Conservation (phyloP, 441 rosid genomes). For the Raphanus hybrid region DNA sequence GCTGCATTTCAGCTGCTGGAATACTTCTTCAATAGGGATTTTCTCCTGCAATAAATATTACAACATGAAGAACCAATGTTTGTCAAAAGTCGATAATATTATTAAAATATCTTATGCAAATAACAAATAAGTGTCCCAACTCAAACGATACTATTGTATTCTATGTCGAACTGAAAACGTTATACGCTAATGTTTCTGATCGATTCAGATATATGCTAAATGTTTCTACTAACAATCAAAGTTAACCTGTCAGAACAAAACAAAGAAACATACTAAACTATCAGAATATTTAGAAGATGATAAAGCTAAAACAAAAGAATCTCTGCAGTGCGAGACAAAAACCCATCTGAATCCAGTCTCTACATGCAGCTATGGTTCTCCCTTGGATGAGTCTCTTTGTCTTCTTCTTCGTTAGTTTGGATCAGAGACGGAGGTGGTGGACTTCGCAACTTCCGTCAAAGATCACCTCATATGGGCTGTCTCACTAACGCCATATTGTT, state of each 20-base stretch:
- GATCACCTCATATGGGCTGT: too few relatives aligned
- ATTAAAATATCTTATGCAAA: neutral
- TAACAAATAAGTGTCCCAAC: neutral
- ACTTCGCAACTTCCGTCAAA: too few relatives aligned
- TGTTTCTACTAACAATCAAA: neutral
- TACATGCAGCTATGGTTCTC: too few relatives aligned
- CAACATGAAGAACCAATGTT: neutral
- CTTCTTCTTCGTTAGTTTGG: too few relatives aligned
- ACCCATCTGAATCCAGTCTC: too few relatives aligned
- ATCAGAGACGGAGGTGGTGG: too few relatives aligned
- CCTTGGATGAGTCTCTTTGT: too few relatives aligned
- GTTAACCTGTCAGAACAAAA: neutral
- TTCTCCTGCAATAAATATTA: slow-evolving; percentile 48
- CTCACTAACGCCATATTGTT: too few relatives aligned
- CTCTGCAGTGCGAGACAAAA: too few relatives aligned
- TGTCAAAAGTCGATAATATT: neutral
- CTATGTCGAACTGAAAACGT: neutral
- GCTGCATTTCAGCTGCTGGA: slow-evolving; percentile 56
- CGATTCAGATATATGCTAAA: neutral
- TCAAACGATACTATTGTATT: neutral
- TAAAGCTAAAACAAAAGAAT: neutral
- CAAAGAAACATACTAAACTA: neutral
- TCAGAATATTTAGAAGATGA: neutral
- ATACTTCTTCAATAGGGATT: slow-evolving; percentile 64
- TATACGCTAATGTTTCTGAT: neutral